Conservation (phyloP, 306 rosid genomes). For the Casuarina glauca region DNA sequence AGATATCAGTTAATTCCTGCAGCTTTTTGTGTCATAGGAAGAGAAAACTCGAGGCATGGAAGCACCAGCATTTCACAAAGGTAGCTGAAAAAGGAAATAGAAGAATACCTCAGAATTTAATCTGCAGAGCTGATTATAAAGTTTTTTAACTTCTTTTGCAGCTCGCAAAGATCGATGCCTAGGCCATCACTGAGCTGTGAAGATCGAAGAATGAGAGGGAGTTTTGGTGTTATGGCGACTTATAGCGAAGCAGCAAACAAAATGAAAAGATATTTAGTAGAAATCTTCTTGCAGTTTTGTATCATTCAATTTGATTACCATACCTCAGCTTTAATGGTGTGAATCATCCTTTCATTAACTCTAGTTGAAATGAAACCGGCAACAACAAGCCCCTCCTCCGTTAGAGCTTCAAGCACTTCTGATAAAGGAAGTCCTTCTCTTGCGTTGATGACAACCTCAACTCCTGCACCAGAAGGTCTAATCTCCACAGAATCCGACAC, state of each 20-base stretch:
- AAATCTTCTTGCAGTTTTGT: no score
- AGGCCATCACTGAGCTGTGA: slow-evolving; percentile 22
- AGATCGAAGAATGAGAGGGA: not conserved
- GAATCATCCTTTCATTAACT: slow-evolving; percentile 31
- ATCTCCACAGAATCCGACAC: slow-evolving; percentile 15
- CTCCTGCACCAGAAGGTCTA: slow-evolving; percentile 21
- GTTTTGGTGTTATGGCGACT: not conserved
- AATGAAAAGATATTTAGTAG: no score
- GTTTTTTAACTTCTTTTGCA: slow-evolving; percentile 26
- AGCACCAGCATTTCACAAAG: no score
- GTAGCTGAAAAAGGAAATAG: no score
- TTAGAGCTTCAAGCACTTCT: slow-evolving; percentile 30
- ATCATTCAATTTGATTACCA: no score
- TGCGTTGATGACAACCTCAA: slow-evolving; percentile 41
- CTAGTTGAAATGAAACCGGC: slow-evolving; percentile 34
- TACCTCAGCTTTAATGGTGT: slow-evolving; percentile 43
- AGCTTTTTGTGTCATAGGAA: not conserved
- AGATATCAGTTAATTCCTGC: not conserved
- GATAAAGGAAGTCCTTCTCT: slow-evolving; percentile 37
- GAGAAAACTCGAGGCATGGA: no score
- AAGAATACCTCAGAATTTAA: not conserved
- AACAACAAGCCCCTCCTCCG: slow-evolving; percentile 35
- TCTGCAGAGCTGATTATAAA: not conserved
- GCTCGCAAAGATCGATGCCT: slow-evolving; percentile 20
- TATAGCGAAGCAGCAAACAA: no score